A percentile compares a stretch with the other conserved stretches of the same genome.
Evolutionary conservation across 2,329 filamentous ascomycete genomes (phyloP).

Genomic region (Daldinia sp.): DNA sequence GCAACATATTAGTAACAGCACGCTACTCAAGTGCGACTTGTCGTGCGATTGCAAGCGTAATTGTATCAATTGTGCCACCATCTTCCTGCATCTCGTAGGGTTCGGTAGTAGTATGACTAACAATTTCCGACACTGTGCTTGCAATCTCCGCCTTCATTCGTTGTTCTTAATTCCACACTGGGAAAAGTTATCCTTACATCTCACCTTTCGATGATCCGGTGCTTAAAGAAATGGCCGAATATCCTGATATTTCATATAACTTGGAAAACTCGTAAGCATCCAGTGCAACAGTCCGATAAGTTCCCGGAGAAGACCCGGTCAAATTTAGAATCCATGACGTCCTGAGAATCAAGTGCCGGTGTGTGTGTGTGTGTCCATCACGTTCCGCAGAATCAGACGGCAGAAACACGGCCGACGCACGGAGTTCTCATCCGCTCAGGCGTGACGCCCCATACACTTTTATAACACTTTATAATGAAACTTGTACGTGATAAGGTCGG

Average conservation of each 20-base stretch:
- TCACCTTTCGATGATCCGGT: slow-evolving; percentile 14
- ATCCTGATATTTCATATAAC: slow-evolving; percentile 8
- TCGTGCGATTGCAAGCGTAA: slow-evolving; percentile 1
- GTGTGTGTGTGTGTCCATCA: slow-evolving; percentile 9
- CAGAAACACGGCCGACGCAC: slow-evolving; percentile 2
- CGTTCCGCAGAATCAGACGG: slow-evolving; percentile 11
- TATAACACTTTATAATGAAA: slow-evolving; percentile 1
- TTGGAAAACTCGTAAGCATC: slow-evolving; percentile 1
- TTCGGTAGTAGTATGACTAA: slow-evolving; percentile 7
- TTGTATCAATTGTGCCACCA: background rate
- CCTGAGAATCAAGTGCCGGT: slow-evolving; percentile 34
- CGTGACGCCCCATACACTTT: background rate
- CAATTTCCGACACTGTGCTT: slow-evolving; percentile 3
- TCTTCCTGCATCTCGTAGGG: background rate
- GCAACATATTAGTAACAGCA: slow-evolving; percentile 19
- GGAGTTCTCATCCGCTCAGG: slow-evolving; percentile 2
- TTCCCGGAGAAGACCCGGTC: slow-evolving; percentile 27
- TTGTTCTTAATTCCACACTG: background rate
- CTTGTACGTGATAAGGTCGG: slow-evolving; percentile 6
- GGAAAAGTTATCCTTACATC: background rate
- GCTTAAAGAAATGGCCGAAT: slow-evolving; percentile 34
- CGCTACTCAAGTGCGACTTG: background rate
- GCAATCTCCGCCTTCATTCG: background rate
- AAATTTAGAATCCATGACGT: slow-evolving; percentile 31
- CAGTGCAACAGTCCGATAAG: slow-evolving; percentile 30